A percentile compares a stretch with the other conserved stretches of the same genome.
phyloP scores from a whole-genome alignment of 1,284 basidiomycete genomes.

The Chalciporus sp. region DNA sequence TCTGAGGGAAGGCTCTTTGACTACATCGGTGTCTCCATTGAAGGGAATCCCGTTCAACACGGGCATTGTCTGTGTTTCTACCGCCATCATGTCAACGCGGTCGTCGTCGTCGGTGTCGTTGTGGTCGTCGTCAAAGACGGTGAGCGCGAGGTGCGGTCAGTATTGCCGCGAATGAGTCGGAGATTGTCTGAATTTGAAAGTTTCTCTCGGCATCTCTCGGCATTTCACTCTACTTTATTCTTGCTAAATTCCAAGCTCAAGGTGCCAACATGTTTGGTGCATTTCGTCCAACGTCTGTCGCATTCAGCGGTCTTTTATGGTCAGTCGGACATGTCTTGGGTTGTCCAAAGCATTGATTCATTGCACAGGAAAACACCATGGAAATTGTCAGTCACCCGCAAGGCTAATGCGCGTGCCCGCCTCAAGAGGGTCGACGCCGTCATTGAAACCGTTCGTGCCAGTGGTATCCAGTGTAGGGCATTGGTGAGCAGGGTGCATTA shows the following conservation, averaged over 20 bases:
- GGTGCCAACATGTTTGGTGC: slow-evolving; percentile 70
- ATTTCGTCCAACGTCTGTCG: slow-evolving; percentile 70
- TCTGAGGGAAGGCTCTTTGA: slow-evolving; percentile 47
- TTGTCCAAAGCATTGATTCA: slow-evolving; percentile 8
- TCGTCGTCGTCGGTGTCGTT: slow-evolving; percentile 23
- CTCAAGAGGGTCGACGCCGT: slow-evolving; percentile 93
- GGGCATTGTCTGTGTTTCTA: slow-evolving; percentile 41
- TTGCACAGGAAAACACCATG: slow-evolving; percentile 87
- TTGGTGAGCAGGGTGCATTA: slow-evolving; percentile 53
- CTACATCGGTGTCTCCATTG: slow-evolving; percentile 44
- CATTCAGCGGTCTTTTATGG: slow-evolving; percentile 80
- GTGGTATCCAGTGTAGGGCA: slow-evolving; percentile 76
- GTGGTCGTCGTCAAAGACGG: slow-evolving; percentile 23
- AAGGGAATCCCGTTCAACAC: slow-evolving; percentile 40
- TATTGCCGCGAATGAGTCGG: no score
- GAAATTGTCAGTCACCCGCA: slow-evolving; percentile 89
- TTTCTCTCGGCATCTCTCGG: slow-evolving; percentile 25
- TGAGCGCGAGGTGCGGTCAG: neutral
- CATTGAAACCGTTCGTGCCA: slow-evolving; percentile 83
- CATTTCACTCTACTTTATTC: slow-evolving; percentile 1
- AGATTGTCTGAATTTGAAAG: slow-evolving; percentile 32
- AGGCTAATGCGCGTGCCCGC: slow-evolving; percentile 86
- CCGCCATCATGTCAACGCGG: slow-evolving; percentile 39
- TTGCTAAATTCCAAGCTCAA: neutral
- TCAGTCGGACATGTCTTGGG: slow-evolving; percentile 28